Percentiles rank a stretch among this genome's conserved stretches.
Conservation (phyloP, 139 green algal genomes). For the Limnomonas spitsbergensis region DNA sequence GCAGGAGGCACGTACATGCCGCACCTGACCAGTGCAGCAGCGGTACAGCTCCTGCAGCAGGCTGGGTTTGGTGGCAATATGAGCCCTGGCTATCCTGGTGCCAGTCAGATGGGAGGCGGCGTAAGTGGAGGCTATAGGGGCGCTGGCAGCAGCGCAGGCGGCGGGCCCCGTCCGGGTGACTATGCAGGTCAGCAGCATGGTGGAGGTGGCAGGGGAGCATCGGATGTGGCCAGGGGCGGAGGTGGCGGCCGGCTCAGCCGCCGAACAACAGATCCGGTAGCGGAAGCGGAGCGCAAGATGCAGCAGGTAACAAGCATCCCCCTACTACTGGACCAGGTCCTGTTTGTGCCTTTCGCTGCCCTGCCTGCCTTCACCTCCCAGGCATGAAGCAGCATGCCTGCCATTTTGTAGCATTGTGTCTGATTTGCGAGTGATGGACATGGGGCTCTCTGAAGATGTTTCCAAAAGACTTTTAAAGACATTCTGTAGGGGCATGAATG, state of each 20-base stretch:
- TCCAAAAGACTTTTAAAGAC: no score
- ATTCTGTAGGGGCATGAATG: no score
- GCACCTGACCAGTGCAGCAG: not conserved
- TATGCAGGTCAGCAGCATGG: slow-evolving; percentile 64
- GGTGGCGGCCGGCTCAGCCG: slow-evolving; percentile 67
- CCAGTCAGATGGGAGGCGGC: not conserved
- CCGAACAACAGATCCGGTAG: slow-evolving; percentile 61
- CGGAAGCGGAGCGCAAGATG: slow-evolving; percentile 73
- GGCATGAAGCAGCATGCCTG: no score
- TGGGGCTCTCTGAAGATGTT: no score
- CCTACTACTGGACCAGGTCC: not conserved
- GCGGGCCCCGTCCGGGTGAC: slow-evolving; percentile 58
- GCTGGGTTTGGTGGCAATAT: slow-evolving; percentile 25
- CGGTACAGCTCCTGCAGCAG: slow-evolving; percentile 37
- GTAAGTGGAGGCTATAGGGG: not conserved
- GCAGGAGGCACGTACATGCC: not conserved
- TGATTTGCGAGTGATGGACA: no score
- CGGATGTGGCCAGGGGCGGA: not conserved
- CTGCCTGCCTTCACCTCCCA: no score
- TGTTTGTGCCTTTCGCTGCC: not conserved
- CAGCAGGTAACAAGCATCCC: no score
- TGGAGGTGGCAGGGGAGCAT: not conserved
- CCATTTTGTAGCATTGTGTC: no score
- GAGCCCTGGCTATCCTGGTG: no score
- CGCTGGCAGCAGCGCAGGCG: not conserved